Percentiles rank a stretch among this genome's conserved stretches.
Evolutionary conservation across 2,329 filamentous ascomycete genomes (phyloP).

Genomic region (Scedosporium dehoogii): DNA sequence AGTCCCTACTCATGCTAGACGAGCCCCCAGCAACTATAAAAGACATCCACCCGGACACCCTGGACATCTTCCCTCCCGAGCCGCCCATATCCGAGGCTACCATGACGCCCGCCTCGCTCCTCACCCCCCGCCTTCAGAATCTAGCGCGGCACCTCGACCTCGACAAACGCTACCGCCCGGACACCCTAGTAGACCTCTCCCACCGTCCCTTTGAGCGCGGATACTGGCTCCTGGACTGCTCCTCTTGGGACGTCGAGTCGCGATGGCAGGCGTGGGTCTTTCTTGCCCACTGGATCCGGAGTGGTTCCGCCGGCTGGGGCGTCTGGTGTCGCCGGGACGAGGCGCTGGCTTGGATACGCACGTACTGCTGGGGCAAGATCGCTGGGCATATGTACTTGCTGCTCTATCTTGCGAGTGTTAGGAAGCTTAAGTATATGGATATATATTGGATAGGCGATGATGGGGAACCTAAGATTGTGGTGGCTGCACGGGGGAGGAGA

Average conservation of each 20-base stretch:
- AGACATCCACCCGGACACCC: slow-evolving; percentile 13
- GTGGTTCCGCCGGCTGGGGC: slow-evolving; percentile 56
- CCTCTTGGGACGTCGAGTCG: slow-evolving; percentile 37
- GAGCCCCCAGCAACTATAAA: background rate
- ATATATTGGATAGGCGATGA: slow-evolving; percentile 58
- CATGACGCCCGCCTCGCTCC: slow-evolving; percentile 37
- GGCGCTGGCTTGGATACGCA: slow-evolving; percentile 38
- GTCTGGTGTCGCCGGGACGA: slow-evolving; percentile 44
- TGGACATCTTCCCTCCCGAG: slow-evolving; percentile 44
- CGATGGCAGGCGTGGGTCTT: slow-evolving; percentile 51
- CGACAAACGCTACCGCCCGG: slow-evolving; percentile 42
- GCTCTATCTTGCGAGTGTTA: slow-evolving; percentile 61
- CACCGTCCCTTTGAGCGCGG: slow-evolving; percentile 60
- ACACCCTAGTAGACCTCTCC: slow-evolving; percentile 21
- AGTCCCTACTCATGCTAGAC: background rate
- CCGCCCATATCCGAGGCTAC: slow-evolving; percentile 37
- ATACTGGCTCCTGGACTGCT: slow-evolving; percentile 60
- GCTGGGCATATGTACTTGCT: slow-evolving; percentile 65
- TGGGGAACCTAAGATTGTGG: slow-evolving; percentile 40
- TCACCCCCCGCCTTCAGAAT: slow-evolving; percentile 45
- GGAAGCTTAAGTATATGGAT: slow-evolving; percentile 46
- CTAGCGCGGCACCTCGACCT: slow-evolving; percentile 44
- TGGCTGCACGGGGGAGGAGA: slow-evolving; percentile 16
- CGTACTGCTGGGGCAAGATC: slow-evolving; percentile 73
- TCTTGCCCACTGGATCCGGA: slow-evolving; percentile 48